Evolutionary conservation across 352 stramenopile genomes (phyloP).

Genomic region (Phytophthora sp.): DNA sequence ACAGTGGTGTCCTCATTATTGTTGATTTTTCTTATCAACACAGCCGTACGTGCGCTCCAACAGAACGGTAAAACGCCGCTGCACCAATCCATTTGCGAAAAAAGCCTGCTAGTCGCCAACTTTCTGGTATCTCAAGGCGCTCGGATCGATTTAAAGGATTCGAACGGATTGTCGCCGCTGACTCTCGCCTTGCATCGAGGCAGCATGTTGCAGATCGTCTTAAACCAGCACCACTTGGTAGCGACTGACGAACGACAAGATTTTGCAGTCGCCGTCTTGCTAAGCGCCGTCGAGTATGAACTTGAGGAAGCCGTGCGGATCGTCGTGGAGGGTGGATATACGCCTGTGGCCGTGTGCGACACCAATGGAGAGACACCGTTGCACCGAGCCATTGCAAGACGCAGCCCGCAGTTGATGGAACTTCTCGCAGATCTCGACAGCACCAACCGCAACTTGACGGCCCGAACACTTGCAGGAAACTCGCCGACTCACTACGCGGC

Average conservation of each 20-base stretch:
- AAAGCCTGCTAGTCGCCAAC: slow-evolving; percentile 16
- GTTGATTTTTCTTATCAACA: no score
- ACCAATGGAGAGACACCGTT: slow-evolving; percentile 11
- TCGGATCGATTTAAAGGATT: slow-evolving; percentile 18
- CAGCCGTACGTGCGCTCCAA: neutral
- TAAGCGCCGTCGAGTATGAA: slow-evolving; percentile 9
- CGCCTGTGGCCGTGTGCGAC: slow-evolving; percentile 4
- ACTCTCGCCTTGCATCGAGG: slow-evolving; percentile 5
- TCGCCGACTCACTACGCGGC: slow-evolving; percentile 15
- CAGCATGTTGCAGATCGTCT: slow-evolving; percentile 27
- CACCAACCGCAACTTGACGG: neutral
- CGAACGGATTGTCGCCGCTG: slow-evolving; percentile 3
- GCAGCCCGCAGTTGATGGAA: slow-evolving; percentile 17
- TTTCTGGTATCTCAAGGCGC: slow-evolving; percentile 20
- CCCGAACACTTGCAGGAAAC: neutral
- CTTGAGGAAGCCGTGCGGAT: slow-evolving; percentile 14
- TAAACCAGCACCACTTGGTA: slow-evolving; percentile 35
- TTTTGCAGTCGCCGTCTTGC: slow-evolving; percentile 10
- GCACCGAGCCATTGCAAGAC: slow-evolving; percentile 21
- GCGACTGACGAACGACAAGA: slow-evolving; percentile 12
- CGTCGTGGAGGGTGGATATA: slow-evolving; percentile 27
- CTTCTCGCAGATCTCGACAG: slow-evolving; percentile 9
- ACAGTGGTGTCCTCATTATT: no score
- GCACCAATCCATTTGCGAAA: slow-evolving; percentile 22
- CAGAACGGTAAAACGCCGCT: slow-evolving; percentile 15